Base-by-base conservation (phyloP, 2,329 filamentous ascomycete species). In the Colletotrichum noveboracense region DNA sequence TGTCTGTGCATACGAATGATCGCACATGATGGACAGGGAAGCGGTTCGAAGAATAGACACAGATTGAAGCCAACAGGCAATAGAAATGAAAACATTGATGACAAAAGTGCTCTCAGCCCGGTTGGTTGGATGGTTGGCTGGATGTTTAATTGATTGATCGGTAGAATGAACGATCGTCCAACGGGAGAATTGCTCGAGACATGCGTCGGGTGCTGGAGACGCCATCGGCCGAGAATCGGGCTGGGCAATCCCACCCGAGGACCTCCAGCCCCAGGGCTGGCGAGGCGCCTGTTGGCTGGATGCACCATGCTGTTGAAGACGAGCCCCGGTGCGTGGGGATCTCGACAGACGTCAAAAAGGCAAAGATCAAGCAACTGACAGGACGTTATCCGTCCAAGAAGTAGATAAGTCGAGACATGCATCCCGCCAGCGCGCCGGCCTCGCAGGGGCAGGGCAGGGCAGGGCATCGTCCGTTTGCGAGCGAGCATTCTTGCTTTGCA, bases 211-310 rank as follows among this genome's bases (percentile, higher is more conserved):
- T 67, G 62, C 38, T 62, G 62, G 43, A 48, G 62, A 48, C 38
- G 56, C 43, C 73, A 64, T 68, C 32, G 62, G 73, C 72, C 72
- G 73, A 68, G 73, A 43, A 28, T 60, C 38, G 28, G 56, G 55
- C 38, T 71, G 72, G 68, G 60, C 71, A 71, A 62, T 62, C 32
- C 18, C 30, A 34, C 60, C 56, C 8, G 56, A 30, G 56, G 34
- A 36, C 60, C 12, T n/a, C 18, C 18, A 56, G 56, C 9, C 56
- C 30, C 38, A 58, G 66, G 38, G 32, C 34, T 65, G 64, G 64
- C 16, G 16, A 48, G 36, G 32, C 60, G 62, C 34, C 16, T 48
- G 34, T 48, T 48, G 62, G 62, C 26, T 48, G 34, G 62, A 21
- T 21, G 62, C 43, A 26, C 38, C 18, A n/a, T 9, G 62, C 13